These are phyloP conservation scores for Cladophialophora yegresii DNA, from an alignment of 2,329 filamentous ascomycete genomes.

Conservation along the genomic window DNA sequence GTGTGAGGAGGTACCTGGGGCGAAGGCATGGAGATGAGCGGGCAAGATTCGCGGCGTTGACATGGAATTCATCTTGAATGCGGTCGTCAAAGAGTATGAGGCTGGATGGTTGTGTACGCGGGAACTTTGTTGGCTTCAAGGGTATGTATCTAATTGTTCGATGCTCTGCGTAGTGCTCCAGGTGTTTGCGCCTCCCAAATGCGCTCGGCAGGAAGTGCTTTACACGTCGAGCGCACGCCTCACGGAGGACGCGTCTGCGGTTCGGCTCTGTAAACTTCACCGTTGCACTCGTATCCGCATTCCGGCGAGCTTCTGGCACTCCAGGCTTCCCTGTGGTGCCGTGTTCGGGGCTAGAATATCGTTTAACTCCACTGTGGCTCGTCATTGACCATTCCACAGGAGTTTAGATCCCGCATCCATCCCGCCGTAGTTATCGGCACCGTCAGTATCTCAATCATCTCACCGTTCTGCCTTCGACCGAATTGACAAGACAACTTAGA, in stretches of 20 bases:
- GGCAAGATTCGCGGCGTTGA: constrained; percentile 81
- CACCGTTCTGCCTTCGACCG: constrained; percentile 1
- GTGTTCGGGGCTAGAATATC: not conserved
- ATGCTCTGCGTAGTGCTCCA: not conserved
- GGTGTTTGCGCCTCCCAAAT: too few relatives aligned
- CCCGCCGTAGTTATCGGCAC: constrained; percentile 12
- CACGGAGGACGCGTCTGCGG: constrained; percentile 1
- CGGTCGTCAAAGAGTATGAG: not conserved
- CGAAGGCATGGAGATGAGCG: constrained; percentile 74
- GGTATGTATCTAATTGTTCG: not conserved
- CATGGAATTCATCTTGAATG: constrained; percentile 50
- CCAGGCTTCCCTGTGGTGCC: not conserved
- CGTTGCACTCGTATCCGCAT: not conserved
- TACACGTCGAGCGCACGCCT: too few relatives aligned
- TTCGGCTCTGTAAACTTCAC: not conserved
- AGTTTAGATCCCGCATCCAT: constrained; percentile 4
- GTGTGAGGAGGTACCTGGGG: constrained; percentile 54
- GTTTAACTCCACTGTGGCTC: not conserved
- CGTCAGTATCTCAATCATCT: constrained; percentile 22
- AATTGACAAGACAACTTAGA: constrained; percentile 27
- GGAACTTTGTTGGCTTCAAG: not conserved
- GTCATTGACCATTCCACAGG: not conserved
- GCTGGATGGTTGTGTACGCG: not conserved
- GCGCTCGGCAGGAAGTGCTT: not conserved
- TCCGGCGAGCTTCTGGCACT: too few relatives aligned